Base-by-base conservation (phyloP, 331 rosid species). In the Pyracantha coccinea region DNA sequence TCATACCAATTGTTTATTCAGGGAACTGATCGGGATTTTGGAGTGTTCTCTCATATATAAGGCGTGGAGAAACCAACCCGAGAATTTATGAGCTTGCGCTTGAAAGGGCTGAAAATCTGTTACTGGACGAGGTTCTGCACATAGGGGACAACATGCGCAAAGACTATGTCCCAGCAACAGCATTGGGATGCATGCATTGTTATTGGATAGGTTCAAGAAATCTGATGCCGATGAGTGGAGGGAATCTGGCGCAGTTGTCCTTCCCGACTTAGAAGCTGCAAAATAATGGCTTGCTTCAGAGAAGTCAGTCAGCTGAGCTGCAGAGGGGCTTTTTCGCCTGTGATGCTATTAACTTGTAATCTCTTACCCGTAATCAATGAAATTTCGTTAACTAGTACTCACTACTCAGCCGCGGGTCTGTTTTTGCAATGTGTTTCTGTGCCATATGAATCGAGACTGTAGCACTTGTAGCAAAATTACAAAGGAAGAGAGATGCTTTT, bases 1-100 rank as follows among this genome's bases (percentile, higher is more conserved):
- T 32, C 41, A 19, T 35, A 41, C 35, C 17, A 32, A 65, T 69
- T 47, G 45, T 80, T 32, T 80, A 61, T 78, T 78, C 93, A 94
- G 99, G 97, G 96, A 83, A 82, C 89, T 47, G 96, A 94, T 74
- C 92, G 99, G 97, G 97, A 94, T 85, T 94, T 94, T n/a, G 97
- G 96, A 8, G 96, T 94, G 63, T 94, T 94, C 82, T 94, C 96
- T 25, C 96, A 96, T 67, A 85, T 94, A 0, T 97, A 86, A 80
- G 99, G 99, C 1, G 80, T 94, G 10, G 97, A 94, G 90, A 94
- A 94, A 83, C 97, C 97, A 77, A 92, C 79, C 93, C 96, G 0
- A 90, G 79, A 69, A 88, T 94, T 69, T 92, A 90, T 14, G 82
- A 94, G 92, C 78, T 94, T 75, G 97, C 92, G 6, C 91, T 94